Base-by-base conservation (phyloP, 768 basidiomycete genomes). In the Cyathus striatus region DNA sequence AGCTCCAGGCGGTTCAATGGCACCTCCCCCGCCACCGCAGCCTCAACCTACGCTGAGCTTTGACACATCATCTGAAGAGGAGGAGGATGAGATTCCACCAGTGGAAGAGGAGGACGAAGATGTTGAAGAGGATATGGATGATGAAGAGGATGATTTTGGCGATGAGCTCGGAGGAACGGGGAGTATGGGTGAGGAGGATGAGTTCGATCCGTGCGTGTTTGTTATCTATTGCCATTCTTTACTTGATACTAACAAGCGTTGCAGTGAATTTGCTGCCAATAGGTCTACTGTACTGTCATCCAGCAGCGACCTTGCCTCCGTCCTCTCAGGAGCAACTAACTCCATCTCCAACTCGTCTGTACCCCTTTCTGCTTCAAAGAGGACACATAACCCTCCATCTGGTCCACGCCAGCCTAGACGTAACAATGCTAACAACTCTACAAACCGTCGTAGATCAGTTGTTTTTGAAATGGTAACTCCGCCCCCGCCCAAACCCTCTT, bases 151-250 rank as follows among this genome's bases (percentile, higher is more conserved):
- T 16, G 71, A 74, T 67, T 56, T 79, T 70, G 80, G 76, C 18
- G 69, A 72, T 40, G 65, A 72, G 30, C 69, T 66, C 6, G 44
- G 54, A 21, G 68, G 66, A 6, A 72, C 64, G 10, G 79, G 72
- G 33, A 74, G 66, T 42, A 70, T 76, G 62, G 78, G 79, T 50
- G 84, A 82, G 39, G 79, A 65, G 1, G 83, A 88, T 49, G 86
- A 86, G 46, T 90, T 89, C 49, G 88, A 90, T 55, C 86, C 86
- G 86, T 89, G 57, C 55, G 84, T 67, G 3, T 18, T 30, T 13
- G 26, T 40, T 16, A 17, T 32, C 42, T 22, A n/a, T 45, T 16
- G 2, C 7, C 16, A 46, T 34, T 34, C 6, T 18, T 38, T 40
- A 26, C 48, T 20, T 51, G n/a, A n/a, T n/a, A n/a, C n/a, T n/a